A percentile compares a stretch with the other conserved stretches of the same genome.
These are phyloP conservation scores for Magnaporthiopsis rhizophila DNA, from an alignment of 2,329 filamentous ascomycete genomes.

Conservation along the genomic window DNA sequence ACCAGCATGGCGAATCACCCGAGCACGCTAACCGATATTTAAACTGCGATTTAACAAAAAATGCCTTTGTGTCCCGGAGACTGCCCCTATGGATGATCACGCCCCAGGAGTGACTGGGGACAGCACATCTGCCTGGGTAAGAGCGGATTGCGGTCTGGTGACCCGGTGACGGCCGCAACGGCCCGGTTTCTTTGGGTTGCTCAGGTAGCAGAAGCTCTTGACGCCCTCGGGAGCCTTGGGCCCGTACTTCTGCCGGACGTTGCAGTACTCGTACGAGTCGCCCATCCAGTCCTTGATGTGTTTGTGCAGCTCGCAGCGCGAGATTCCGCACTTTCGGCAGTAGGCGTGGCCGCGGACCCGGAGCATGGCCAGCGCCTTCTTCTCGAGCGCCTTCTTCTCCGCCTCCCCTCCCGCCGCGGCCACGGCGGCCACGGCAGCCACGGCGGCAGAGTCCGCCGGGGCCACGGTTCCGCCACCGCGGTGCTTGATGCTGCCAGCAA, in stretches of 20 bases:
- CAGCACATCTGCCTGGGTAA: background rate
- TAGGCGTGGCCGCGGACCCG: conserved; percentile 51
- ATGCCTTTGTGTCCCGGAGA: conserved; percentile 9
- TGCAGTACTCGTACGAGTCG: conserved; percentile 49
- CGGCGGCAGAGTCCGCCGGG: conserved; percentile 1
- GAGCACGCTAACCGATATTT: background rate
- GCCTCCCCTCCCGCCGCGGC: conserved; percentile 7
- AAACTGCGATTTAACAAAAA: background rate
- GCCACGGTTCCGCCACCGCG: background rate
- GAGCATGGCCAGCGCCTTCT: conserved; percentile 33
- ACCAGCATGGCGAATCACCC: background rate
- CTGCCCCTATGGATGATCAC: background rate
- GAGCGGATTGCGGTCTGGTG: conserved; percentile 18
- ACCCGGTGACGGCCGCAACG: conserved; percentile 49
- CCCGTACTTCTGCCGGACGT: conserved; percentile 50
- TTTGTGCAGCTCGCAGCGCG: conserved; percentile 54
- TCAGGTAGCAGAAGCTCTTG: conserved; percentile 48
- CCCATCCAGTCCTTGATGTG: conserved; percentile 55
- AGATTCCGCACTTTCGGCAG: conserved; percentile 54
- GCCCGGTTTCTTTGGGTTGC: conserved; percentile 49
- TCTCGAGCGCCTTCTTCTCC: conserved; percentile 13
- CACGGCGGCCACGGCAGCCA: conserved; percentile 8
- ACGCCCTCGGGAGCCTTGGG: conserved; percentile 36
- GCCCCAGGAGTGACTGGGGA: background rate
- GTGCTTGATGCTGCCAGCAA: conserved; percentile 35